phyloP scores from a whole-genome alignment of 2,329 filamentous ascomycete species.

The Didymellaceae sp. region DNA sequence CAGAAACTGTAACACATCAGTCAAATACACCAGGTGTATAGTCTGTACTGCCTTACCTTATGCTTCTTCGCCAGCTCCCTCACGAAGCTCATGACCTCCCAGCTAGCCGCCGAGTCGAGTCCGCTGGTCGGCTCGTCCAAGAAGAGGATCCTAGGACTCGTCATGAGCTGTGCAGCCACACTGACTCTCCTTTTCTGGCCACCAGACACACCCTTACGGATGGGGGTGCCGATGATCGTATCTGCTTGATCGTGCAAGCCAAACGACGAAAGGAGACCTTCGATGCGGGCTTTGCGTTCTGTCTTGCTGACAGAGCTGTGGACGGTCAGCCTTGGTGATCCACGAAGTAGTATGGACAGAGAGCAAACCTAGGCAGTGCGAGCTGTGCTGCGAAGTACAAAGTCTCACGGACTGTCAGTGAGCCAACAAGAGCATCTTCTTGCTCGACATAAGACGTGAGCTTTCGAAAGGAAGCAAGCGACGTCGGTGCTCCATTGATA shows the following conservation, averaged over 20 bases:
- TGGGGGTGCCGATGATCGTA: constrained; percentile 79
- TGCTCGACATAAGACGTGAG: constrained; percentile 85
- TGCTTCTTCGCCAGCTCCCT: constrained; percentile 69
- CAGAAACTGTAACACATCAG: constrained; percentile 59
- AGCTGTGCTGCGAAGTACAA: constrained; percentile 78
- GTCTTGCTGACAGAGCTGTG: constrained; percentile 58
- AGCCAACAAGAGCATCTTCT: constrained; percentile 83
- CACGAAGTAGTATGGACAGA: not conserved
- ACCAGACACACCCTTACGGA: constrained; percentile 82
- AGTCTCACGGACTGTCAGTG: constrained; percentile 80
- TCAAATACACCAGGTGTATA: not conserved
- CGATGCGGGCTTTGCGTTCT: constrained; percentile 68
- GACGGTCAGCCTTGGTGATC: constrained; percentile 14
- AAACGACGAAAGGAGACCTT: constrained; percentile 72
- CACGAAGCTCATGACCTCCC: constrained; percentile 78
- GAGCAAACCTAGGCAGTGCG: constrained; percentile 54
- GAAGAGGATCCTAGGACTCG: constrained; percentile 79
- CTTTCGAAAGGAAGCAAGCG: constrained; percentile 64
- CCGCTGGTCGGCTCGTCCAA: constrained; percentile 86
- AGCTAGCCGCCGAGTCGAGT: constrained; percentile 77
- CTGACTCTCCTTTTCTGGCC: constrained; percentile 84
- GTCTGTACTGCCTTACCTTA: constrained; percentile 58
- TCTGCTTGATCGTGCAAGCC: constrained; percentile 73
- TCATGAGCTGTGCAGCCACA: constrained; percentile 82
- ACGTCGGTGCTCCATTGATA: constrained; percentile 67